phyloP scores from a whole-genome alignment of 805 yeast genomes.

The Wickerhamomyces hampshirensis region DNA sequence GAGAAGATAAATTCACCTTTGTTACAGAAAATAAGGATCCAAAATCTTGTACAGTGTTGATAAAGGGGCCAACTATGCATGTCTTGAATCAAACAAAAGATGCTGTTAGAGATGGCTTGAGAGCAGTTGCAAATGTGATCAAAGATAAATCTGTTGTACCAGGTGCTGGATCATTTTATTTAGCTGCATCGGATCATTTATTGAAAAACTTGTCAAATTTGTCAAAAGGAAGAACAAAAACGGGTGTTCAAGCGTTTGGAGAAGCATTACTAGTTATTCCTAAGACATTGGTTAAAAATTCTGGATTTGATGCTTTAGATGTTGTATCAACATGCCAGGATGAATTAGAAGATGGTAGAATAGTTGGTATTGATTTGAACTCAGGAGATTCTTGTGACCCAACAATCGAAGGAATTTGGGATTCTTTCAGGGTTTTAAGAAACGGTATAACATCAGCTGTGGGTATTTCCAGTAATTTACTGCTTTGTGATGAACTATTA shows the following conservation, averaged over 20 bases:
- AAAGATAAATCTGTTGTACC: constrained; percentile 85
- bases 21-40: constrained; percentile 89
- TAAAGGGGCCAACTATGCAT: constrained; percentile 90
- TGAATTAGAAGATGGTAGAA: constrained; percentile 72
- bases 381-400: constrained; percentile 97
- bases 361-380: constrained; percentile 85
- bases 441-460: constrained; percentile 90
- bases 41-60: constrained; percentile 83
- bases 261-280: constrained; percentile 90
- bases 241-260: constrained; percentile 90
- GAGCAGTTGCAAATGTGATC: constrained; percentile 89
- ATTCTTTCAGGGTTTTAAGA: constrained; percentile 88
- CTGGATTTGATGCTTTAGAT: constrained; percentile 91
- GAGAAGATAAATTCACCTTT: constrained; percentile 96
- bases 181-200: constrained; percentile 73
- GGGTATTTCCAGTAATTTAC: constrained; percentile 87
- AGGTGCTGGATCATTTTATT: constrained; percentile 95
- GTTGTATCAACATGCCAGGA: constrained; percentile 87
- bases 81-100: constrained; percentile 89
- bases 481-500: constrained; percentile 91
- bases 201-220: constrained; percentile 46
- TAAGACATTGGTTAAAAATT: constrained; percentile 85
- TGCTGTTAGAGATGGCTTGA: constrained; percentile 94
- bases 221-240: constrained; percentile 78
- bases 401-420: constrained; percentile 92